Conservation (phyloP, 257 asterid species). For the Solanum pinnatisectum region DNA sequence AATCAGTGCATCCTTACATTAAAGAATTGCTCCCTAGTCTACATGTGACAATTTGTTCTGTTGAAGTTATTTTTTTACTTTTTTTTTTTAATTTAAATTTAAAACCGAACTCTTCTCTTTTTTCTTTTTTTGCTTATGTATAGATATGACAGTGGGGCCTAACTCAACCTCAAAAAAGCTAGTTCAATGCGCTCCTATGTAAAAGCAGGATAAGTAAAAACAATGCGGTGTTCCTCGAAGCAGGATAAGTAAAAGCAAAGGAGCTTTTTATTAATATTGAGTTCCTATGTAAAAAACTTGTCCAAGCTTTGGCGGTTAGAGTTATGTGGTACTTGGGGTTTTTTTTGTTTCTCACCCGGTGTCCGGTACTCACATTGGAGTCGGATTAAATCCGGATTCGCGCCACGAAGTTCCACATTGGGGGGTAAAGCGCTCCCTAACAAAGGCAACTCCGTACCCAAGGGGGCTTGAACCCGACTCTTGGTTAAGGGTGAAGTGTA, state of each 20-base stretch:
- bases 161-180: background rate
- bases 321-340: background rate
- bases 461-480: background rate
- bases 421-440: background rate
- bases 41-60: background rate
- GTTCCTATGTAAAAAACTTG: background rate
- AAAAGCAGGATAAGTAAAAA: background rate
- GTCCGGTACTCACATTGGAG: background rate
- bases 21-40: background rate
- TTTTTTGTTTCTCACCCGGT: background rate
- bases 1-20: background rate
- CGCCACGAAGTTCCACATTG: background rate
- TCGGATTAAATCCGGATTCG: too few species aligned
- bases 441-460: background rate
- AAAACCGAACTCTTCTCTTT: background rate
- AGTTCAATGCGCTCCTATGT: background rate
- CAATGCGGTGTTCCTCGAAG: background rate
- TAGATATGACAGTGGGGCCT: background rate
- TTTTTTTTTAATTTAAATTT: background rate
- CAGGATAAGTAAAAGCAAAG: background rate
- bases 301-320: background rate
- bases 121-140: background rate
- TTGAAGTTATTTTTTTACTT: background rate
- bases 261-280: background rate
- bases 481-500: background rate